Conservation (phyloP, 1,284 basidiomycete species). For the Ustilago tritici region DNA sequence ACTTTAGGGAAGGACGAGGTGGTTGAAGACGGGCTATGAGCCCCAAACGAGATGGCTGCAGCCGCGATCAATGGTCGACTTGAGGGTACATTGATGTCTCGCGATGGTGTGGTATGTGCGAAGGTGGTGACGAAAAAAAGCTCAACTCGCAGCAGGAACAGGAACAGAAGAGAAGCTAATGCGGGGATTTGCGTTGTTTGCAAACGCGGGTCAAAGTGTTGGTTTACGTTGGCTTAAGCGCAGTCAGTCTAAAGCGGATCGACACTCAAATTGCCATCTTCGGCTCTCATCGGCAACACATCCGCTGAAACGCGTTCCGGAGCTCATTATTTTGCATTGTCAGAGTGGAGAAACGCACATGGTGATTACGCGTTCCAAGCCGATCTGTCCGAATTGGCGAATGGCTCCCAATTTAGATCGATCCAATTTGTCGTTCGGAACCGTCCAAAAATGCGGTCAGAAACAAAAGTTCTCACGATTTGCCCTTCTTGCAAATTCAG, state of each 20-base stretch:
- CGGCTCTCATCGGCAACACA: slow-evolving; percentile 28
- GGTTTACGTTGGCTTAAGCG: slow-evolving; percentile 33
- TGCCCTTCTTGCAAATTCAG: not conserved
- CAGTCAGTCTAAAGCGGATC: slow-evolving; percentile 18
- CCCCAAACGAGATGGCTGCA: not conserved
- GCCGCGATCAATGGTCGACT: not conserved
- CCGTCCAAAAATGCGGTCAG: not conserved
- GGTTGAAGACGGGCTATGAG: not conserved
- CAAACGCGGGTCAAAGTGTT: slow-evolving; percentile 14
- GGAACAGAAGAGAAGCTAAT: not conserved
- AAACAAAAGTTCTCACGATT: slow-evolving; percentile 43
- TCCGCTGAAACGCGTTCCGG: slow-evolving; percentile 1
- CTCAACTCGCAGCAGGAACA: not conserved
- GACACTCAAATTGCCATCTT: not conserved
- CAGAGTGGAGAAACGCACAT: too few species aligned
- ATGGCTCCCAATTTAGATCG: not conserved
- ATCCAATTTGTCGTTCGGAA: slow-evolving; percentile 8
- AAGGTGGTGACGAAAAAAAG: not conserved
- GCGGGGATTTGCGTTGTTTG: not conserved
- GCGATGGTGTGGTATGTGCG: not conserved
- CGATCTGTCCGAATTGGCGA: too few species aligned
- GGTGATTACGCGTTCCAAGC: too few species aligned
- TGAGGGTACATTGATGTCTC: not conserved
- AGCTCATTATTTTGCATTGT: not conserved
- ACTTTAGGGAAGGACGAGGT: not conserved